phyloP scores from a whole-genome alignment of 441 rosid genomes.

The Mallotus japonicus region DNA sequence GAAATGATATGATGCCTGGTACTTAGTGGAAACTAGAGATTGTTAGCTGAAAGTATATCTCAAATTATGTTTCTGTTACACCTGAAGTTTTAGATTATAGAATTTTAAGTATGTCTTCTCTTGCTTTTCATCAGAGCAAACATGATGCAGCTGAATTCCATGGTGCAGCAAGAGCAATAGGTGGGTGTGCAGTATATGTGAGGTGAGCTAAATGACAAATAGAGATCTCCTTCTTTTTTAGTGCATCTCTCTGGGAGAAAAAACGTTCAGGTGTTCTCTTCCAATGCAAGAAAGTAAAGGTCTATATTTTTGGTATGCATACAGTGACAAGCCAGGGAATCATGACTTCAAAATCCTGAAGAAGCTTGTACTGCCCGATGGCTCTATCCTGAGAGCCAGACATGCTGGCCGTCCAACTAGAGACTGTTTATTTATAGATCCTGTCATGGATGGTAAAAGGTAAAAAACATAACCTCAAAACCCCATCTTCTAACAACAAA shows the following conservation, averaged over 20 bases:
- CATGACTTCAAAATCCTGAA: constrained; percentile 67
- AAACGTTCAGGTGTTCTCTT: background rate
- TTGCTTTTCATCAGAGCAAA: constrained; percentile 47
- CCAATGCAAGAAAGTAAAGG: background rate
- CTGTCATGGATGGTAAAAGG: constrained; percentile 74
- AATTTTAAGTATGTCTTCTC: constrained; percentile 1
- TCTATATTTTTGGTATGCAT: constrained; percentile 4
- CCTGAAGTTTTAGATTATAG: background rate
- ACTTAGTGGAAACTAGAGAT: background rate
- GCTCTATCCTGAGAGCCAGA: constrained; percentile 65
- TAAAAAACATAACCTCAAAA: constrained; percentile 17
- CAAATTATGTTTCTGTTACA: background rate
- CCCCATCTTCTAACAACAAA: background rate
- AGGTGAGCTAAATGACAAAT: constrained; percentile 39
- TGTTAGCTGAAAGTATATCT: background rate
- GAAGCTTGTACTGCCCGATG: constrained; percentile 65
- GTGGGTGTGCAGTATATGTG: constrained; percentile 70
- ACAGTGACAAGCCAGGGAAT: constrained; percentile 68
- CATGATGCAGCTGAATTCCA: constrained; percentile 64
- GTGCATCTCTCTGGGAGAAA: background rate
- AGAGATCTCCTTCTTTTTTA: background rate
- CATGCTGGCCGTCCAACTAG: constrained; percentile 67
- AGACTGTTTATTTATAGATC: constrained; percentile 65
- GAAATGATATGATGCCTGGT: no score
- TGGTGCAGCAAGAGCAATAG: constrained; percentile 65